phyloP scores from a whole-genome alignment of 768 basidiomycete genomes.

The Mycena rosella region DNA sequence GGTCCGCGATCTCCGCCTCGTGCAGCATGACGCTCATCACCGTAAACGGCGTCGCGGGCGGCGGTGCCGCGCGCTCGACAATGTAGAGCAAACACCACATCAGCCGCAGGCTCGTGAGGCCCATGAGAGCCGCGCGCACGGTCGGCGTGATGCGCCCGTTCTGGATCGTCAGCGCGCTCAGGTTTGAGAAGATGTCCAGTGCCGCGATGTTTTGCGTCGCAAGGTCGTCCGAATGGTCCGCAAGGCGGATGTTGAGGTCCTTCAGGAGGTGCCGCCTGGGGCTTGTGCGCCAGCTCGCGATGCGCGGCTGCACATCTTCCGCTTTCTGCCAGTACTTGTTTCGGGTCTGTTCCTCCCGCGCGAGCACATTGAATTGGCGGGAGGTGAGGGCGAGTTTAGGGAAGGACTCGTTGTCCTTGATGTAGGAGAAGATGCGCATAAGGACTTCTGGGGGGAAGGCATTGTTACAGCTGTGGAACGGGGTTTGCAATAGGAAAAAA shows the following conservation, averaged over 20 bases:
- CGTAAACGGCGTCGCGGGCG: background rate
- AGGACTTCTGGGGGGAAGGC: constrained; percentile 2
- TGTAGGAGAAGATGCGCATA: constrained; percentile 11
- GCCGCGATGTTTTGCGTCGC: background rate
- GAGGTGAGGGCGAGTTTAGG: background rate
- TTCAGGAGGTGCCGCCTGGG: background rate
- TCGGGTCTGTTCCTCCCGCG: background rate
- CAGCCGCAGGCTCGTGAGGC: background rate
- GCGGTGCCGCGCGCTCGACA: background rate
- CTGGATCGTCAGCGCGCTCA: constrained; percentile 7
- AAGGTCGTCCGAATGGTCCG: background rate
- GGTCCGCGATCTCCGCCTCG: background rate
- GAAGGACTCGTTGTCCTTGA: constrained; percentile 9
- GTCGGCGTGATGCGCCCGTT: background rate
- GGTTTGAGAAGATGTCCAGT: background rate
- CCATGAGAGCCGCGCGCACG: background rate
- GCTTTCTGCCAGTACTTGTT: background rate
- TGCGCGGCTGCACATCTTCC: background rate
- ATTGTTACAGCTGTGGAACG: too few relatives aligned
- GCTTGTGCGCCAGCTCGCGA: background rate
- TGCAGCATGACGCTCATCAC: constrained; percentile 4
- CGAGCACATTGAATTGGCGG: background rate
- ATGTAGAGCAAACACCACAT: background rate
- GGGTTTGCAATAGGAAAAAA: too few relatives aligned
- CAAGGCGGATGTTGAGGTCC: background rate